These are phyloP conservation scores for Simplicillium aogashimaense DNA, from an alignment of 2,329 filamentous ascomycete genomes.

Conservation along the genomic window DNA sequence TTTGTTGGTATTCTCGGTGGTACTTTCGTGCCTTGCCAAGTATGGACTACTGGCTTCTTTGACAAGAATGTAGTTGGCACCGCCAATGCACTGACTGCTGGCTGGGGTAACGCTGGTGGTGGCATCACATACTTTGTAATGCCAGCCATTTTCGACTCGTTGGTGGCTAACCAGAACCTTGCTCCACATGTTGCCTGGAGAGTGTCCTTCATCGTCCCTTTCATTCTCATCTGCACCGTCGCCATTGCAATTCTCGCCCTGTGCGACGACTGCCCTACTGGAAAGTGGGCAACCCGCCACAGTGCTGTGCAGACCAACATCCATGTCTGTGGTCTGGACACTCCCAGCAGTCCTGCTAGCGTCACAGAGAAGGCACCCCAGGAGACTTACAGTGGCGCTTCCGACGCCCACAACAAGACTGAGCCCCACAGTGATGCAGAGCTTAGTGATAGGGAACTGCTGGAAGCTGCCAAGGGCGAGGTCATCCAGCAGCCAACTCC, in stretches of 20 bases:
- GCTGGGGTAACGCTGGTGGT: constrained; percentile 79
- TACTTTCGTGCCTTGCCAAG: constrained; percentile 79
- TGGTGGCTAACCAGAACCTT: constrained; percentile 51
- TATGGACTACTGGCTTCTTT: constrained; percentile 88
- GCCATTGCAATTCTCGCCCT: constrained; percentile 61
- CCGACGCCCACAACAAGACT: background rate
- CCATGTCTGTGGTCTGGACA: constrained; percentile 29
- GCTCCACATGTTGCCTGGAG: constrained; percentile 66
- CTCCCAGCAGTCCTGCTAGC: background rate
- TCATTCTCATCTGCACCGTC: constrained; percentile 60
- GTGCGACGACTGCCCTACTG: constrained; percentile 74
- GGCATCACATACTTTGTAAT: constrained; percentile 91
- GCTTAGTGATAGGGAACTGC: constrained; percentile 33
- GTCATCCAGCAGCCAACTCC: constrained; percentile 46
- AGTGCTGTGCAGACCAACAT: constrained; percentile 45
- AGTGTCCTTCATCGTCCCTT: constrained; percentile 74
- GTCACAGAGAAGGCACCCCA: background rate
- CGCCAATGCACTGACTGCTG: constrained; percentile 75
- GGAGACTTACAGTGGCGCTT: background rate
- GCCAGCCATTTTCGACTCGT: constrained; percentile 78
- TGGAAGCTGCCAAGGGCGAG: constrained; percentile 44
- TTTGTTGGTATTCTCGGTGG: constrained; percentile 74
- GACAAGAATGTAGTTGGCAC: constrained; percentile 92
- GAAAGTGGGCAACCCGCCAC: constrained; percentile 68
- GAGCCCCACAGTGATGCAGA: constrained; percentile 17